Conservation (phyloP, 345 rosid species). For the Erysimum cheiranthoides region DNA sequence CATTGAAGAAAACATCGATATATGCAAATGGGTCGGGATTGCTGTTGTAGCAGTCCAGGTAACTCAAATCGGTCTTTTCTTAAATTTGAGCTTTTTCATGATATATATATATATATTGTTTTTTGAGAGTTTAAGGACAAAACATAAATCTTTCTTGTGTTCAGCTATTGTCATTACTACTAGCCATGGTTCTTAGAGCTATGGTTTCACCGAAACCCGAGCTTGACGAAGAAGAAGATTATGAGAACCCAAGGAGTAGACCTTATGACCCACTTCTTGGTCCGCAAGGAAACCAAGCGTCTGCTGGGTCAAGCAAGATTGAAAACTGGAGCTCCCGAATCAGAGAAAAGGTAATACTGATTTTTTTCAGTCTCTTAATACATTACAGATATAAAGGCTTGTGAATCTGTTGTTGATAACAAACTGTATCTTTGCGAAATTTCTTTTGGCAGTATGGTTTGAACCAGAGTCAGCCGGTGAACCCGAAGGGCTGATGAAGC, state of each 20-base stretch:
- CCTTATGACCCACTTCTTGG: slow-evolving; percentile 76
- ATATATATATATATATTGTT: neutral
- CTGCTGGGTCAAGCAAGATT: slow-evolving; percentile 59
- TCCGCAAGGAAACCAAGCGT: slow-evolving; percentile 61
- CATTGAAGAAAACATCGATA: slow-evolving; percentile 67
- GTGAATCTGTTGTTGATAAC: slow-evolving; percentile 5
- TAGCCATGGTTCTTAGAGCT: slow-evolving; percentile 76
- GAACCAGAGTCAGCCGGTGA: slow-evolving; percentile 37
- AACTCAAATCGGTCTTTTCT: slow-evolving; percentile 6
- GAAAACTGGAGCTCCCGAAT: slow-evolving; percentile 71
- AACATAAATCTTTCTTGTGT: slow-evolving; percentile 2
- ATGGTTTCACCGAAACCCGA: slow-evolving; percentile 62
- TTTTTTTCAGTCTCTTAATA: neutral
- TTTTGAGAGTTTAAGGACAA: neutral
- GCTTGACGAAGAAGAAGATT: slow-evolving; percentile 69
- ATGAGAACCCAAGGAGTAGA: slow-evolving; percentile 62
- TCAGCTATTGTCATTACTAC: slow-evolving; percentile 71
- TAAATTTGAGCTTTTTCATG: neutral
- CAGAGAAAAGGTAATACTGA: slow-evolving; percentile 72
- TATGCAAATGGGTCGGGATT: slow-evolving; percentile 89
- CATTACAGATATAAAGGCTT: slow-evolving; percentile 1
- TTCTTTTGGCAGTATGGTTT: slow-evolving; percentile 38
- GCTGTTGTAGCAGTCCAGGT: slow-evolving; percentile 76
- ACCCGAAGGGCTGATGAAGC: slow-evolving; percentile 42
- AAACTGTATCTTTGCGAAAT: neutral